Evolutionary conservation across 768 basidiomycete species (phyloP).

Genomic region (Russula ochroleuca): DNA sequence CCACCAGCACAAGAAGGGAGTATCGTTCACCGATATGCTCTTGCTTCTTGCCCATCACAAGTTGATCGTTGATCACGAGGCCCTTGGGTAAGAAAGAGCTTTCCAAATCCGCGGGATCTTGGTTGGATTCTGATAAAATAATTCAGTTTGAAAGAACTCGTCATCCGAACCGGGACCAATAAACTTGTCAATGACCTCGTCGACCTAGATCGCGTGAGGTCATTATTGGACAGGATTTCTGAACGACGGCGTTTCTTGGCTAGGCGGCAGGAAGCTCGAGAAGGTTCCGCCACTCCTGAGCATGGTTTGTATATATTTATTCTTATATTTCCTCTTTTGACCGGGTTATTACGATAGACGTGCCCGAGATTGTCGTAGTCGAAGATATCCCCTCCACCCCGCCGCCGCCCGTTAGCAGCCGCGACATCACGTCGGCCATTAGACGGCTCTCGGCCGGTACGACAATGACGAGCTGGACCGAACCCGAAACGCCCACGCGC

Average conservation of each 20-base stretch:
- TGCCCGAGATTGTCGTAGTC: constrained; percentile 70
- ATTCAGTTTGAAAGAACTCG: constrained; percentile 73
- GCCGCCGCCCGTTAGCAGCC: constrained; percentile 37
- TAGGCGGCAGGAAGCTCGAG: constrained; percentile 41
- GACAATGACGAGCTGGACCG: constrained; percentile 20
- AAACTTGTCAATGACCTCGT: constrained; percentile 79
- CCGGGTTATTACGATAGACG: constrained; percentile 39
- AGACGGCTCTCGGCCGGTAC: constrained; percentile 24
- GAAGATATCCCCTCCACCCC: constrained; percentile 48
- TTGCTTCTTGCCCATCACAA: constrained; percentile 86
- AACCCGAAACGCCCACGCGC: constrained; percentile 37
- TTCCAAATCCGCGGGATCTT: background rate
- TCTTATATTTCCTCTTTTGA: background rate
- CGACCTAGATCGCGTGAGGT: constrained; percentile 79
- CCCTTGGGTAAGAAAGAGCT: constrained; percentile 56
- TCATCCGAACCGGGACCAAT: constrained; percentile 68
- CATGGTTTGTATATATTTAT: constrained; percentile 28
- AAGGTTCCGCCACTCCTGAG: constrained; percentile 33
- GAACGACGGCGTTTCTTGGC: constrained; percentile 65
- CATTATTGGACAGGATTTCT: constrained; percentile 70
- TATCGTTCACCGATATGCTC: constrained; percentile 90
- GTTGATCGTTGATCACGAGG: constrained; percentile 83
- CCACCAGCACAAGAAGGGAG: constrained; percentile 67
- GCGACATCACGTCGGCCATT: constrained; percentile 49
- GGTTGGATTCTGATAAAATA: background rate